These are phyloP conservation scores for Gastrolobium villosum DNA, from an alignment of 306 rosid species.

Conservation along the genomic window DNA sequence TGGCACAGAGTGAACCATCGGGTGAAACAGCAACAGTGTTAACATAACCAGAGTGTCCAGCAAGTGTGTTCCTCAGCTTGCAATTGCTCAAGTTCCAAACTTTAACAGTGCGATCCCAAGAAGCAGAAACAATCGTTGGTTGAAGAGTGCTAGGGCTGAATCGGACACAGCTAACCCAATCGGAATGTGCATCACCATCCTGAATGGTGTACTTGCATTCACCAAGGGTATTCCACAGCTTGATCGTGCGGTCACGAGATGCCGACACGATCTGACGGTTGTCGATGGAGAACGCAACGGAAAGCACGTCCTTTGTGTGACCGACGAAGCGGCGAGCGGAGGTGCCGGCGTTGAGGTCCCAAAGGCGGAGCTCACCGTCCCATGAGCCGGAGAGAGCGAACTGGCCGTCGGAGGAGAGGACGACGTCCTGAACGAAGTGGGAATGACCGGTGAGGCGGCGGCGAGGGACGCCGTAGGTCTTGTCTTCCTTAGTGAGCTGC, in stretches of 20 bases:
- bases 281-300: slow-evolving; percentile 93
- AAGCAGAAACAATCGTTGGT: slow-evolving; percentile 90
- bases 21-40: slow-evolving; percentile 98
- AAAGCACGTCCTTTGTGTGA: slow-evolving; percentile 93
- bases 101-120: slow-evolving; percentile 70
- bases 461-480: slow-evolving; percentile 92
- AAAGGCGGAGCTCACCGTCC: slow-evolving; percentile 99
- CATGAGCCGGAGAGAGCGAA: slow-evolving; percentile 98
- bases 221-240: slow-evolving; percentile 97
- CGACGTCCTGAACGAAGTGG: slow-evolving; percentile 92
- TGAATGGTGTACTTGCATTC: slow-evolving; percentile 96
- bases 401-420: slow-evolving; percentile 97
- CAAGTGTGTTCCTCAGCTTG: slow-evolving; percentile 77
- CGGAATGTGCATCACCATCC: slow-evolving; percentile 78
- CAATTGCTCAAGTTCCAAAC: slow-evolving; percentile 94
- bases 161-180: slow-evolving; percentile 94
- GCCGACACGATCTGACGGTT: slow-evolving; percentile 99
- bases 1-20: slow-evolving; percentile 91
- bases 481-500: slow-evolving; percentile 91
- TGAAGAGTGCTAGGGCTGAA: slow-evolving; percentile 80
- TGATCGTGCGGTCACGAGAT: slow-evolving; percentile 94
- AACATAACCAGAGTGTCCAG: slow-evolving; percentile 85
- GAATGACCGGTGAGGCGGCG: slow-evolving; percentile 94
- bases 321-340: slow-evolving; percentile 95
- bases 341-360: slow-evolving; percentile 86